Evolutionary conservation across 2,329 filamentous ascomycete species (phyloP), one percentile per base, ranked within the genome.

Genomic region (Cordyceps fumosorosea): DNA sequence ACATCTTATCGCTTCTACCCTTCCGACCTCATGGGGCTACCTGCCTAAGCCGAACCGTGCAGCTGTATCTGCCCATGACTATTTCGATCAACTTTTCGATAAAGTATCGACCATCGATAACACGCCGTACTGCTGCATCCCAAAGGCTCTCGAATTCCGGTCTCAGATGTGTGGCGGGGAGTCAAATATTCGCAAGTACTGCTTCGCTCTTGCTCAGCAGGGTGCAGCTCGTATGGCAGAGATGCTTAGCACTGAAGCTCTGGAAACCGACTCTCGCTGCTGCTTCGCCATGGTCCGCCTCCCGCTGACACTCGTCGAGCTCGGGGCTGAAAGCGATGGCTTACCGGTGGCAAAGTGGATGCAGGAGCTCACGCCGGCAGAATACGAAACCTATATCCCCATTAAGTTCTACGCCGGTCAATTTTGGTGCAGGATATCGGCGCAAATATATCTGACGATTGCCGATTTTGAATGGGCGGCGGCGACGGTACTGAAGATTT

Each of bases 1-100:
- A 67, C 76, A 79, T 64, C 74, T 89, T 45, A 84, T 93, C 55
- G 81, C 84, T 48, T 85, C 84, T 18, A 85, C 85, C 0, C 74
- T 89, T 11, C 89, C 89, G 1, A 91, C 89, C 0, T 88, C 86
- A 3, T 85, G 87, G 72, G 86, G 87, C 2, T 91, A 86, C 70
- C 69, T 80, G 7, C 79, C 86, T 0, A 66, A 66, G n/a, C 58
- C 64, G 4, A 61, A 64, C 3, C 65, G 67, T 10, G 58, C 63
- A n/a, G 8, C 32, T 5, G 32, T 66, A 50, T 54, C 64, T 16
- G 52, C 64, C 14, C 81, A 82, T 52, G 79, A 79, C 12, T 75
- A 79, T 18, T 91, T 88, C 66, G 78, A 85, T 24, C 73, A 73
- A 14, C 80, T 87, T 50, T 91, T 91, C 69, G 81, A 87, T 65